Conservation (phyloP, 1,139 yeast species). For the Geotrichum candidum region DNA sequence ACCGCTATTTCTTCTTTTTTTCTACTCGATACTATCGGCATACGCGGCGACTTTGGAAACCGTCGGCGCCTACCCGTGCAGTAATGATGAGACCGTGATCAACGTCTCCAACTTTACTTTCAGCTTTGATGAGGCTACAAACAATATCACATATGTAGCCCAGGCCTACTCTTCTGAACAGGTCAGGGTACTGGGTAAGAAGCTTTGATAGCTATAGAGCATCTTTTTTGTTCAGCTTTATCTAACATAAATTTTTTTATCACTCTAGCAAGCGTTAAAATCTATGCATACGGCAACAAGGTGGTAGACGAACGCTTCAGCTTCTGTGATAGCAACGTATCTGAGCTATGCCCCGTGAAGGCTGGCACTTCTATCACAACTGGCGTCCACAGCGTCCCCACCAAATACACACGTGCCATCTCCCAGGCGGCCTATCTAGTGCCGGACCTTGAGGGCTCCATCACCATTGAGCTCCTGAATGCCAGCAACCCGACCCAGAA, state of each 20-base stretch:
- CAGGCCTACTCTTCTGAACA: constrained; percentile 21
- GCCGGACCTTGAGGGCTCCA: constrained; percentile 33
- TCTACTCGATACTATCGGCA: not conserved
- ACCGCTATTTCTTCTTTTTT: not conserved
- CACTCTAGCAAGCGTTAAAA: constrained; percentile 23
- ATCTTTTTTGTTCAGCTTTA: constrained; percentile 1
- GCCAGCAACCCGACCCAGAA: constrained; percentile 23
- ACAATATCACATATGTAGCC: constrained; percentile 25
- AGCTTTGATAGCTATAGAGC: not conserved
- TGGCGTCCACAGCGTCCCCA: constrained; percentile 30
- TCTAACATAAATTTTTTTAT: not conserved
- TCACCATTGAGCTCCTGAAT: constrained; percentile 25
- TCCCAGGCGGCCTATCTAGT: constrained; percentile 29
- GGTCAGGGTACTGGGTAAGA: constrained; percentile 21
- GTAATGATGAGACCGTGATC: constrained; percentile 13
- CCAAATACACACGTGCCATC: constrained; percentile 26
- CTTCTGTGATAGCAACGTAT: constrained; percentile 28
- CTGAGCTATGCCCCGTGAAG: constrained; percentile 31
- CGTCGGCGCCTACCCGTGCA: constrained; percentile 23
- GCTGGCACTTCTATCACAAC: constrained; percentile 24
- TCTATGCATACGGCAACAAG: constrained; percentile 29
- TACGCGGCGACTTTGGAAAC: constrained; percentile 16
- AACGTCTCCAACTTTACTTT: constrained; percentile 21
- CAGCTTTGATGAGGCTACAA: constrained; percentile 19
- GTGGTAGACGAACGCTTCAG: constrained; percentile 27